These are phyloP conservation scores for Macrophomina phaseolina DNA, from an alignment of 2,329 filamentous ascomycete genomes.

Conservation along the genomic window DNA sequence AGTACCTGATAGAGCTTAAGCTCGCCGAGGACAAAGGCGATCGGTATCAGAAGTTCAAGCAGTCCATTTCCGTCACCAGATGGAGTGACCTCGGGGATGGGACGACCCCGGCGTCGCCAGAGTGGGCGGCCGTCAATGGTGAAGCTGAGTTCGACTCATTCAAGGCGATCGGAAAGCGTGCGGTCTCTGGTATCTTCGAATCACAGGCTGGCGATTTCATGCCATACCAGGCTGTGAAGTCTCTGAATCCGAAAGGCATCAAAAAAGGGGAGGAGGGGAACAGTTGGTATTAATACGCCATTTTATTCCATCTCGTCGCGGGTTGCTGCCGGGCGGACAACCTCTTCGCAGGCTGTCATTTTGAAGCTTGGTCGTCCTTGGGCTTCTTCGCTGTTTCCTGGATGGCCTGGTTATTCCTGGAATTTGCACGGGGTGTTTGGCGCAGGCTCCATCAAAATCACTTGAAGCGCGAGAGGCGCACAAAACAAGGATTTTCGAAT, in stretches of 20 bases:
- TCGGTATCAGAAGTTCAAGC: constrained; percentile 58
- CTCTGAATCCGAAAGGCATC: constrained; percentile 62
- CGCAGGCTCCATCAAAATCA: too few species aligned
- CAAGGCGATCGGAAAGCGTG: constrained; percentile 56
- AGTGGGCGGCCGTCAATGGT: constrained; percentile 64
- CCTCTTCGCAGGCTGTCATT: too few species aligned
- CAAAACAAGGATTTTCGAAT: too few species aligned
- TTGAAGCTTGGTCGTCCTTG: too few species aligned
- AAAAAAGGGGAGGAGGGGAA: constrained; percentile 61
- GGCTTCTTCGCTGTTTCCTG: too few species aligned
- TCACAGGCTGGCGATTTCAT: constrained; percentile 60
- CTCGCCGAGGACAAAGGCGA: constrained; percentile 61
- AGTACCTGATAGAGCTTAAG: constrained; percentile 67
- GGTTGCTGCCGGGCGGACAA: not conserved
- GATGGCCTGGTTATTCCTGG: too few species aligned
- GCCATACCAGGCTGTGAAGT: constrained; percentile 63
- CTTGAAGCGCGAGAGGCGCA: too few species aligned
- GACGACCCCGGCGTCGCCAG: constrained; percentile 53
- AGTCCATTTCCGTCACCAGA: constrained; percentile 64
- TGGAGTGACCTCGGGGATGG: constrained; percentile 68
- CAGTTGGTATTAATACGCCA: constrained; percentile 60
- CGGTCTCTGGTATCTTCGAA: constrained; percentile 66
- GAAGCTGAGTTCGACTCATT: constrained; percentile 61
- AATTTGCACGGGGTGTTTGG: too few species aligned
- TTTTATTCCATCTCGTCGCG: too few species aligned